Base-by-base conservation (phyloP, 495 filamentous ascomycete genomes). In the Podospora appendiculata region DNA sequence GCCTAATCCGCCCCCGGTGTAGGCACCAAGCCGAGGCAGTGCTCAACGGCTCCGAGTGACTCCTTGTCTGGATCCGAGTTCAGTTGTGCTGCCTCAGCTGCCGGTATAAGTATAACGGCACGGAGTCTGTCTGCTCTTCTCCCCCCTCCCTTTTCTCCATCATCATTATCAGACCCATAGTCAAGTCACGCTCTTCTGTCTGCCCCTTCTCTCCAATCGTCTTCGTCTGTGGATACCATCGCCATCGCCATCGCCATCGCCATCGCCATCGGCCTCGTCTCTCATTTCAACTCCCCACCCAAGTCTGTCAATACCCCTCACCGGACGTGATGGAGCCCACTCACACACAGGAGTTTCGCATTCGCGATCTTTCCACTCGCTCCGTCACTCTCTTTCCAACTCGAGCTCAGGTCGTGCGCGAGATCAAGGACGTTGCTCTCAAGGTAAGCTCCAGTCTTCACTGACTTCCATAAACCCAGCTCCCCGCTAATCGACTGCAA, bases 311-410 rank as follows among this genome's bases (percentile, higher is more conserved):
- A 25, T 5, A 25, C 25, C 25, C 25, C 25, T 5, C 25, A 25
- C 25, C 25, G 48, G 17, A 5, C 19, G 42, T 49, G 10, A 66
- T 67, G 62, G 63, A 71, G 10, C 40, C 47, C 34, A 36, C 60
- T 19, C 58, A 67, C 58, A 74, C 71, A 54, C 64, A 74, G 46
- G 65, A 73, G 40, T 80, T 78, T 60, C 64, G 66, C 16, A 66
- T 82, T 45, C 73, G 74, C 43, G 69, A 82, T 52, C 68, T 87
- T 12, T 55, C 71, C 0, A 86, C 85, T 47, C 77, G 76, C 46
- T 76, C 72, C 6, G 82, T 88, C 34, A 82, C 77, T 0, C 69
- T 88, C 33, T 84, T 83, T 40, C 82, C 83, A 3, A 71, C 73
- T 4, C 64, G 77, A 51, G 84, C 82, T 8, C 80, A 83, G 11